Evolutionary conservation across 352 stramenopile genomes (phyloP).

Genomic region (Halophytophthora batemanensis): DNA sequence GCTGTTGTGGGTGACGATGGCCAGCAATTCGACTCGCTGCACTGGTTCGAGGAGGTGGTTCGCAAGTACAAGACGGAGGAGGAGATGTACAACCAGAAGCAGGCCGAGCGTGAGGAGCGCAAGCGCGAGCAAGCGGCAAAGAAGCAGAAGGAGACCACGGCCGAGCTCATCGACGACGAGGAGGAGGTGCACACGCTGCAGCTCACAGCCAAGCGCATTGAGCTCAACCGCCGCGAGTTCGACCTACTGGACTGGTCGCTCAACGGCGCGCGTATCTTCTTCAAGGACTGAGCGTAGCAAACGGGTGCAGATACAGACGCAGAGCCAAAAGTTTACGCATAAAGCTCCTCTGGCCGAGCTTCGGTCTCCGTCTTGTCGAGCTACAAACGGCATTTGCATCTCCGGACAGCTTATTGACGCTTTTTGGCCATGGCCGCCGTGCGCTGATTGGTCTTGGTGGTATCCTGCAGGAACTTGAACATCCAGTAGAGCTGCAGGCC

Average conservation of each 20-base stretch:
- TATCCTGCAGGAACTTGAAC: conserved; percentile 56
- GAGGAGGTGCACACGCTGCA: conserved; percentile 86
- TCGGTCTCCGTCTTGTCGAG: no score
- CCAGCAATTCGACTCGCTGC: conserved; percentile 83
- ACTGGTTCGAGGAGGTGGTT: conserved; percentile 90
- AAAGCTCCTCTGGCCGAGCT: no score
- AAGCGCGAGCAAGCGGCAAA: conserved; percentile 74
- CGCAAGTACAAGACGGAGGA: conserved; percentile 87
- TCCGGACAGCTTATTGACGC: conserved; percentile 50
- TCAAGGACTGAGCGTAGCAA: conserved; percentile 72
- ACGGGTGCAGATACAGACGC: no score
- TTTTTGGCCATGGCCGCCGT: conserved; percentile 48
- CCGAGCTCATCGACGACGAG: conserved; percentile 84
- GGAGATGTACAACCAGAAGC: conserved; percentile 77
- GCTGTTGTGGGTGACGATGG: conserved; percentile 3
- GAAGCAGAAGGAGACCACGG: conserved; percentile 82
- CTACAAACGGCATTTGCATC: no score
- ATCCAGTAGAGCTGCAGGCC: conserved; percentile 55
- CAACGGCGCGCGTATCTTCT: conserved; percentile 90
- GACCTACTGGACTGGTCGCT: conserved; percentile 90
- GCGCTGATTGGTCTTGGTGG: conserved; percentile 35
- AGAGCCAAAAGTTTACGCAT: no score
- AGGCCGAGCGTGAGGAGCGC: conserved; percentile 72
- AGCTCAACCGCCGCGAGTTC: conserved; percentile 85
- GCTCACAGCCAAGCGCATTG: conserved; percentile 84